These are phyloP conservation scores for Dinochytrium kinnereticum DNA, from an alignment of 371 early-diverging fungal genomes.

Conservation along the genomic window DNA sequence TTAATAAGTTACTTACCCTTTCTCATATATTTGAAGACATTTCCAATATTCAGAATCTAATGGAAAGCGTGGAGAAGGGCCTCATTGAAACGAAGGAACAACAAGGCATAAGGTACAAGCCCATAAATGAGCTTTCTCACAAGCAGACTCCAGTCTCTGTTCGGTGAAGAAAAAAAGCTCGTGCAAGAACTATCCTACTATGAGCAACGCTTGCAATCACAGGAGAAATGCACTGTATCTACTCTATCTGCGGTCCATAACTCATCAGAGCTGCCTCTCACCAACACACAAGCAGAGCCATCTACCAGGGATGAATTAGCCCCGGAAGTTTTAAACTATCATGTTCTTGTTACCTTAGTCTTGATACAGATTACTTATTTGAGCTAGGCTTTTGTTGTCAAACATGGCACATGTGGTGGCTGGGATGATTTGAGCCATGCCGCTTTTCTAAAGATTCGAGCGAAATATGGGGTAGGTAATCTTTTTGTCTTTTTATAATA, in stretches of 20 bases:
- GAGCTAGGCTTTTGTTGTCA: conserved; percentile 37
- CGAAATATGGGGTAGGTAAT: conserved; percentile 37
- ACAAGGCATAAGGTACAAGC: not conserved
- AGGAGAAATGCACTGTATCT: not conserved
- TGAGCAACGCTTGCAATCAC: not conserved
- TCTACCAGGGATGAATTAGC: not conserved
- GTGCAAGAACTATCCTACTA: conserved; percentile 13
- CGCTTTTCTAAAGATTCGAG: conserved; percentile 34
- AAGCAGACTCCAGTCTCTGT: conserved; percentile 17
- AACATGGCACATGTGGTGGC: conserved; percentile 40
- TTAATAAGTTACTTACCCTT: too few relatives aligned
- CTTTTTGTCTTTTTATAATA: not conserved
- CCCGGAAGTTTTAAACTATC: too few relatives aligned
- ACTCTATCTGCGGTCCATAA: too few relatives aligned
- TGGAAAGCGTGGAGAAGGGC: conserved; percentile 31
- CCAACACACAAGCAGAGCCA: too few relatives aligned
- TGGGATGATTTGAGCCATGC: conserved; percentile 45
- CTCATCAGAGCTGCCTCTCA: too few relatives aligned
- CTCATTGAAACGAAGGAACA: conserved; percentile 11
- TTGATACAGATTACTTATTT: not conserved
- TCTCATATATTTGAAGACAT: too few relatives aligned
- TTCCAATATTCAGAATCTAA: conserved; percentile 7
- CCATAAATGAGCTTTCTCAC: not conserved
- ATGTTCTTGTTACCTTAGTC: not conserved
- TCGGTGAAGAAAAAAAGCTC: conserved; percentile 26